phyloP scores from a whole-genome alignment of 2,329 filamentous ascomycete genomes.

The Neoscytalidium dimidiatum region DNA sequence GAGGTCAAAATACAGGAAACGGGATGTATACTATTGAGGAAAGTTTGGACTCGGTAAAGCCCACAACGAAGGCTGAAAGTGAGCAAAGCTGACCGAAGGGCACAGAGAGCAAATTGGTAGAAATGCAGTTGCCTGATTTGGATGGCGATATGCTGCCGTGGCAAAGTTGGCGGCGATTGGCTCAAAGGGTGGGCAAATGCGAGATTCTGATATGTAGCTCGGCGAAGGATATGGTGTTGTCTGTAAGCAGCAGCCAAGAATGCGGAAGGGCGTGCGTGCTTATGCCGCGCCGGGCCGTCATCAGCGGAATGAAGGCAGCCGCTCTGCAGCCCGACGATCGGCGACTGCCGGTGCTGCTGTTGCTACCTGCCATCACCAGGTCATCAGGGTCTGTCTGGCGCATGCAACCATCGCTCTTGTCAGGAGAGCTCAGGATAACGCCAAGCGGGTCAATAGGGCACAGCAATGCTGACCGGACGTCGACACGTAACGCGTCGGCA shows the following conservation, averaged over 20 bases:
- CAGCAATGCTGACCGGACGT: background rate
- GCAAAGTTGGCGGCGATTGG: no score
- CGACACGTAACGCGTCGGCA: slow-evolving; percentile 6
- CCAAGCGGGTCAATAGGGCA: background rate
- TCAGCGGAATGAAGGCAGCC: background rate
- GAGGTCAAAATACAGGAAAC: no score
- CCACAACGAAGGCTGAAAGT: no score
- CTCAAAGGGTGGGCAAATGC: no score
- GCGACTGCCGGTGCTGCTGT: background rate
- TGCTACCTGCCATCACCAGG: background rate
- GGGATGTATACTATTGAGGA: no score
- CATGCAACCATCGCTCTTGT: background rate
- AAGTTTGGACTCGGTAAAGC: no score
- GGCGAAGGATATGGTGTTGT: background rate
- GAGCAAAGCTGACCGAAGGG: no score
- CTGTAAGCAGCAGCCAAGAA: background rate
- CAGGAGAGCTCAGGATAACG: background rate
- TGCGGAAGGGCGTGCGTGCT: background rate
- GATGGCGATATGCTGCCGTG: no score
- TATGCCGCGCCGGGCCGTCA: slow-evolving; percentile 1
- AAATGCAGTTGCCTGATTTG: no score
- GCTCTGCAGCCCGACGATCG: background rate
- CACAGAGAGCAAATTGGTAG: no score
- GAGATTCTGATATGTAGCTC: no score
- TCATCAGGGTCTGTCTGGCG: background rate